A percentile compares a stretch with the other conserved stretches of the same genome.
Conservation (phyloP, 192 early-diverging fungal species). For the Glomus cerebriforme region DNA sequence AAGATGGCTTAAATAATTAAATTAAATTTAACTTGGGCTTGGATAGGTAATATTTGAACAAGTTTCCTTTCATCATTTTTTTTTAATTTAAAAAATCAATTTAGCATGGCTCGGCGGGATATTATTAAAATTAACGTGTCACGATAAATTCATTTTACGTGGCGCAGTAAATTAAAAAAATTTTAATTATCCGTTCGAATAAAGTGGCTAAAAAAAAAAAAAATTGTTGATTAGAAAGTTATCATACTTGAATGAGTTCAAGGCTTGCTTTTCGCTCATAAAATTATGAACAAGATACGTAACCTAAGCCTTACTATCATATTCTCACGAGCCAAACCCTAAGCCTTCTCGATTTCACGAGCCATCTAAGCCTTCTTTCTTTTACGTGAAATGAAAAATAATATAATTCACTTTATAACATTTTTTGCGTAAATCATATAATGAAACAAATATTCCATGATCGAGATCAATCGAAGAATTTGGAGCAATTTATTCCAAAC, state of each 20-base stretch:
- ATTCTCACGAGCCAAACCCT: background rate
- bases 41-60: too few relatives aligned
- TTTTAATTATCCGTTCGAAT: too few relatives aligned
- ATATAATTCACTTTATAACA: background rate
- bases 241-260: background rate
- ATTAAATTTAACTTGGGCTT: too few relatives aligned
- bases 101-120: too few relatives aligned
- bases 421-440: too few relatives aligned
- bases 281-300: background rate
- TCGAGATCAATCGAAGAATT: background rate
- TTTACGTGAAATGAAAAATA: background rate
- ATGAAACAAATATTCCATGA: background rate
- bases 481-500: background rate
- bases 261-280: background rate
- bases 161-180: too few relatives aligned
- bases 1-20: too few relatives aligned
- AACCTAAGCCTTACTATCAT: background rate
- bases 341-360: background rate
- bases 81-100: too few relatives aligned
- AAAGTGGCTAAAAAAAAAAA: background rate
- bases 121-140: too few relatives aligned
- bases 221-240: background rate
- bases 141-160: too few relatives aligned
- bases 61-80: too few relatives aligned
- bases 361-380: background rate